Evolutionary conservation across 2,329 filamentous ascomycete species (phyloP), one percentile per base, ranked within the genome.

Genomic region (Didymella glomerata): DNA sequence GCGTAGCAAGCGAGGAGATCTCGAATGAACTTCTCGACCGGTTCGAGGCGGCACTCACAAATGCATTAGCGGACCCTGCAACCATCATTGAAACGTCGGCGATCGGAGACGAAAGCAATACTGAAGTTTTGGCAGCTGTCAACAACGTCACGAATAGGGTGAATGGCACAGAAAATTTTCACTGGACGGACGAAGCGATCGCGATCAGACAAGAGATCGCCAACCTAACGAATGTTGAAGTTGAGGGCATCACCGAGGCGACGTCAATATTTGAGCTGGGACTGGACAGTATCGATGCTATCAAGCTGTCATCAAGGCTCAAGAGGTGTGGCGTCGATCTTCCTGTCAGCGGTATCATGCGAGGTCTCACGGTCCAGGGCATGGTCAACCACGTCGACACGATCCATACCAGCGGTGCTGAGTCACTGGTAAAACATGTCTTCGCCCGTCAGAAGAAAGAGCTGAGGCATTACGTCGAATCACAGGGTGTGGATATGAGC

Each of bases 271-370:
- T 96, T 38, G 88, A 94, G 66, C 83, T 97, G 30, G 93, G 93
- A 0, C 83, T 97, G 7, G 94, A 97, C 79, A 97, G 93, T 69
- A 96, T 97, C 57, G 93, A 97, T 75, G 86, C 90, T 1, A 94
- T 97, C 74, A 96, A 92, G 68, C 79, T 97, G 0, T 90, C 91
- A 0, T 88, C 92, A 0, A 84, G 87, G 52, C 81, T 97, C 2
- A 90, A 85, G 63, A 85, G 83, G 44, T 76, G 78, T 4, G 84
- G 83, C 0, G 78, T 95, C 20, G 72, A 79, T 0, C 74, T 96
- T 11, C 80, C 88, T 0, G 87, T 93, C n/a, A 91, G 91, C 65
- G 81, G 83, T n/a, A 88, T 97, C 22, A 90, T 96, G 83, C 88
- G 85, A 51, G 83, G 83, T 3, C 86, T 90, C 50, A 92, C 85